Conservation (phyloP, 163 green algal species). For the Scenedesmus sp. region DNA sequence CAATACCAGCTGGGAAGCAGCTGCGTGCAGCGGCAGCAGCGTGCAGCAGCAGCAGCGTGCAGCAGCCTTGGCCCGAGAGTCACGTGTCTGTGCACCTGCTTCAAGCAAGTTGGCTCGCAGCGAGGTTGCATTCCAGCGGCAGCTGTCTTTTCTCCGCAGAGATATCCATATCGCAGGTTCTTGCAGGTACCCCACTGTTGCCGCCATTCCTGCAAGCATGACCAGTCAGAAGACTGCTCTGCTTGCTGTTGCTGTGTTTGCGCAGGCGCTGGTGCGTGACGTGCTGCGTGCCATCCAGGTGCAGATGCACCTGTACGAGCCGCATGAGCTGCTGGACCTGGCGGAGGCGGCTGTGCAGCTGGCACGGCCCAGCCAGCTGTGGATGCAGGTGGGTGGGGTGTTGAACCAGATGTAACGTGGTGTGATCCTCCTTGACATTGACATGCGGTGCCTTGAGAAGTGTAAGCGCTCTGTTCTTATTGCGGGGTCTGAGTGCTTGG, state of each 20-base stretch:
- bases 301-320: constrained; percentile 16
- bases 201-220: background rate
- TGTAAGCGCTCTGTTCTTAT: no score
- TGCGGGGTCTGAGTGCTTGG: no score
- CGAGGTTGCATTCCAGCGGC: no score
- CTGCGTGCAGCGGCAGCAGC: background rate
- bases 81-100: no score
- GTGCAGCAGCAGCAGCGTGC: background rate
- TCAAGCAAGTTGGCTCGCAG: no score
- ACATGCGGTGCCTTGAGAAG: background rate
- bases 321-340: constrained; percentile 24
- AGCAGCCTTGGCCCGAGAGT: background rate
- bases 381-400: background rate
- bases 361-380: constrained; percentile 2
- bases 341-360: constrained; percentile 8
- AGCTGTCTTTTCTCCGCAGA: background rate
- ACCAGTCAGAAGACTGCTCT: background rate
- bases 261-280: constrained; percentile 39
- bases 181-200: background rate
- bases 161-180: no score
- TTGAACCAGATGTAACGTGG: background rate
- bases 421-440: no score
- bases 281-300: constrained; percentile 25
- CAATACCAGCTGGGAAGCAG: no score
- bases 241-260: background rate